A percentile compares a stretch with the other conserved stretches of the same genome.
Evolutionary conservation across 805 yeast species (phyloP).

Genomic region (Nematodospora valgi): DNA sequence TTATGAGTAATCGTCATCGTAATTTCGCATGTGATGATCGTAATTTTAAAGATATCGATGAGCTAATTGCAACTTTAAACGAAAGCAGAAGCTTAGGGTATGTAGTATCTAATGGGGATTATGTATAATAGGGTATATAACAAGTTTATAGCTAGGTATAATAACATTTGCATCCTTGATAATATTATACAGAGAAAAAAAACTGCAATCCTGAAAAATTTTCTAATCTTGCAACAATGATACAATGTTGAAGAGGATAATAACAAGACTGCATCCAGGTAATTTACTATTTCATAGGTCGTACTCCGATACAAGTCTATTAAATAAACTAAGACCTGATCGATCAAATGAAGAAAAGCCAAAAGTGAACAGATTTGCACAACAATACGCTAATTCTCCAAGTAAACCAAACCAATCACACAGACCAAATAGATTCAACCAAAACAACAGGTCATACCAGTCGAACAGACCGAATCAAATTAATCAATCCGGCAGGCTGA

Average conservation of each 20-base stretch:
- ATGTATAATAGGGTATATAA: too few relatives aligned
- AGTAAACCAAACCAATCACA: background rate
- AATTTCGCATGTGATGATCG: slow-evolving; percentile 69
- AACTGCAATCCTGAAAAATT: too few relatives aligned
- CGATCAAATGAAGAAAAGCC: too few relatives aligned
- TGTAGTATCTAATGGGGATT: slow-evolving; percentile 41
- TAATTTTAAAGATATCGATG: slow-evolving; percentile 77
- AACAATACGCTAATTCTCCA: slow-evolving; percentile 6
- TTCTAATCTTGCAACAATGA: too few relatives aligned
- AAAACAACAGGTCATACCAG: too few relatives aligned
- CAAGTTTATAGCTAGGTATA: too few relatives aligned
- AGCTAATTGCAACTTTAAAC: slow-evolving; percentile 52
- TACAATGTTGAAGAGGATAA: background rate
- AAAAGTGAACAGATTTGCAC: slow-evolving; percentile 34
- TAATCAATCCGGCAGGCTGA: too few relatives aligned
- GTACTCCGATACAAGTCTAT: slow-evolving; percentile 1
- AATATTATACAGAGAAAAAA: too few relatives aligned
- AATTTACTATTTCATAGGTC: background rate
- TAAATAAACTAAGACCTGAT: slow-evolving; percentile 3
- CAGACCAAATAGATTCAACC: too few relatives aligned
- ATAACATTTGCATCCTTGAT: too few relatives aligned
- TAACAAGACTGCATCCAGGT: background rate
- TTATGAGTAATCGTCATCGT: slow-evolving; percentile 64
- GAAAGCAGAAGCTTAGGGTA: slow-evolving; percentile 42
- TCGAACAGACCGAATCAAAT: too few relatives aligned